phyloP scores from a whole-genome alignment of 2,329 filamentous ascomycete genomes.

The Amesomyces nigricolor region DNA sequence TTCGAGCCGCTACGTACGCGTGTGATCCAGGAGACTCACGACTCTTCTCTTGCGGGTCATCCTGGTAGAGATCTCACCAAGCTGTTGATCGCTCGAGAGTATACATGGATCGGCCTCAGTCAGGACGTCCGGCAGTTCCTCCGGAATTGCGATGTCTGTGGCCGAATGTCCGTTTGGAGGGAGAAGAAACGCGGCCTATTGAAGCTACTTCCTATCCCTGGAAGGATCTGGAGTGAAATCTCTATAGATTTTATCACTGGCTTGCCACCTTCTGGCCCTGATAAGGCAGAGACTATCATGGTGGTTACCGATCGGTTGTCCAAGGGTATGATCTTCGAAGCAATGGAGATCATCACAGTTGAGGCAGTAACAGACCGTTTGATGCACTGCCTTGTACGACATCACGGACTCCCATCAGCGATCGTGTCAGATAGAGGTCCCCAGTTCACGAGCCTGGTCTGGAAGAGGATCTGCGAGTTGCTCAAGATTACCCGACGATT shows the following conservation, averaged over 20 bases:
- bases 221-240: neutral
- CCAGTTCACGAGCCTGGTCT: neutral
- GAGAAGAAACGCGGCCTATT: neutral
- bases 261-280: no score
- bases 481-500: neutral
- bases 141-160: neutral
- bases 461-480: neutral
- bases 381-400: neutral
- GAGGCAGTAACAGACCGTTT: neutral
- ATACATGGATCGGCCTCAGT: neutral
- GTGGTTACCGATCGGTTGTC: no score
- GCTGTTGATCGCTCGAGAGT: neutral
- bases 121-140: neutral
- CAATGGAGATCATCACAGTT: no score
- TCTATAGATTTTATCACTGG: no score
- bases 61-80: neutral
- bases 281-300: no score
- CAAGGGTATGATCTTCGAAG: no score
- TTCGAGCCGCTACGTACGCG: no score
- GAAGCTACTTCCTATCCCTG: constrained; percentile 6
- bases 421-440: neutral
- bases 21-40: no score
- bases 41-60: no score
- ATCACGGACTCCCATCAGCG: neutral
- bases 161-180: neutral